phyloP scores from a whole-genome alignment of 116 monocot species.

The Zostera marina region DNA sequence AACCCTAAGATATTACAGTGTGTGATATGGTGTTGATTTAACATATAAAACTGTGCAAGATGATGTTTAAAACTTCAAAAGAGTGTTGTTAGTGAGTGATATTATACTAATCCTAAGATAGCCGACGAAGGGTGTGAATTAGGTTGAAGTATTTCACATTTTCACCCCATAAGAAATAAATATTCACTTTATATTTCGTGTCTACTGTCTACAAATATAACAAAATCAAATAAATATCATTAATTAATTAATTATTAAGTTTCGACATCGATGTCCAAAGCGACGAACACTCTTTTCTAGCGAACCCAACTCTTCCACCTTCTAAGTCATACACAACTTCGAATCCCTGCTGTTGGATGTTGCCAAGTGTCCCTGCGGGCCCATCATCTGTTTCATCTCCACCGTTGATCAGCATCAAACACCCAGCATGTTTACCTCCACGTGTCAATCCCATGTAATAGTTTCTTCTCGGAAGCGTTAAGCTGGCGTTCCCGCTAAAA shows the following conservation, averaged over 20 bases:
- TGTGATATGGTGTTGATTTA: too few relatives aligned
- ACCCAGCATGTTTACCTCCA: constrained; percentile 34
- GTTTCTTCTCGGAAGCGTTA: constrained; percentile 63
- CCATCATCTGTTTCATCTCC: constrained; percentile 26
- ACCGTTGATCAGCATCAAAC: constrained; percentile 59
- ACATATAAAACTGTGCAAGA: too few relatives aligned
- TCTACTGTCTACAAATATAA: not conserved
- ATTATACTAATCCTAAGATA: too few relatives aligned
- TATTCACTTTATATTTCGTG: too few relatives aligned
- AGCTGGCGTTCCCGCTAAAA: constrained; percentile 49
- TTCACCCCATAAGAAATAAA: too few relatives aligned
- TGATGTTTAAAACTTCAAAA: too few relatives aligned
- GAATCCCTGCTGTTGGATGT: constrained; percentile 95
- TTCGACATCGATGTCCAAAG: constrained; percentile 49
- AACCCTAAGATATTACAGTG: too few relatives aligned
- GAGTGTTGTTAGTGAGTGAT: too few relatives aligned
- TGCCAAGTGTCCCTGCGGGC: constrained; percentile 64
- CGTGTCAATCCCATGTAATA: constrained; percentile 50
- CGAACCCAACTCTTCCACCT: constrained; percentile 55
- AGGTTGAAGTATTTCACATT: too few relatives aligned
- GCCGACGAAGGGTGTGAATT: too few relatives aligned
- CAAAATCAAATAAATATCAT: not conserved
- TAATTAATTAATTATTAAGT: too few relatives aligned
- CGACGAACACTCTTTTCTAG: constrained; percentile 41
- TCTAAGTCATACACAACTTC: constrained; percentile 82